A percentile compares a stretch with the other conserved stretches of the same genome.
Evolutionary conservation across 257 asterid genomes (phyloP).

Genomic region (Plantago major): DNA sequence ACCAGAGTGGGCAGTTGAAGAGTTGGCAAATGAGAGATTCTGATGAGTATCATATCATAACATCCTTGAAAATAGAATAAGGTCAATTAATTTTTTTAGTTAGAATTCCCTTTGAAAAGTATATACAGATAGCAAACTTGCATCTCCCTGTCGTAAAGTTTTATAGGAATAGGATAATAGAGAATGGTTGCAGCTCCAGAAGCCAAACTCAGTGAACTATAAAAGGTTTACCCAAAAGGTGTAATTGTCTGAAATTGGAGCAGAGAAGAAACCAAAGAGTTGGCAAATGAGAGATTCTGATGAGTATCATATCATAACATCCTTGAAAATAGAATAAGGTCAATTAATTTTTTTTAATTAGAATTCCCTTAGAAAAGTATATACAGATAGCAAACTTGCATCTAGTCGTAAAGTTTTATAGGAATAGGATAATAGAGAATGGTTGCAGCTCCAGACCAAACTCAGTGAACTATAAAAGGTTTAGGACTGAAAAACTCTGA

Average conservation of each 20-base stretch:
- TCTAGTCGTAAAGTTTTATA: not conserved
- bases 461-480: not conserved
- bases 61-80: not conserved
- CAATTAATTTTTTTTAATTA: not conserved
- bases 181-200: not conserved
- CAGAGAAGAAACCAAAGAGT: no score
- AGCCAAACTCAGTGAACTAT: not conserved
- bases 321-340: not conserved
- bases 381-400: not conserved
- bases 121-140: not conserved
- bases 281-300: no score
- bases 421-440: no score
- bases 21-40: no score
- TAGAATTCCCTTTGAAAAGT: not conserved
- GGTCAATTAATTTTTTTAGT: not conserved
- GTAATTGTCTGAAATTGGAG: no score
- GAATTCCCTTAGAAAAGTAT: not conserved
- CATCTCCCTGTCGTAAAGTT: not conserved
- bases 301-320: no score
- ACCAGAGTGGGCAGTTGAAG: no score
- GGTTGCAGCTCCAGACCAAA: not conserved
- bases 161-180: no score
- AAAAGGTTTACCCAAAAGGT: no score
- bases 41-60: no score
- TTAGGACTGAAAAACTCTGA: not conserved